These are phyloP conservation scores for Nigrospora oryzae DNA, from an alignment of 2,329 filamentous ascomycete species.

Conservation along the genomic window DNA sequence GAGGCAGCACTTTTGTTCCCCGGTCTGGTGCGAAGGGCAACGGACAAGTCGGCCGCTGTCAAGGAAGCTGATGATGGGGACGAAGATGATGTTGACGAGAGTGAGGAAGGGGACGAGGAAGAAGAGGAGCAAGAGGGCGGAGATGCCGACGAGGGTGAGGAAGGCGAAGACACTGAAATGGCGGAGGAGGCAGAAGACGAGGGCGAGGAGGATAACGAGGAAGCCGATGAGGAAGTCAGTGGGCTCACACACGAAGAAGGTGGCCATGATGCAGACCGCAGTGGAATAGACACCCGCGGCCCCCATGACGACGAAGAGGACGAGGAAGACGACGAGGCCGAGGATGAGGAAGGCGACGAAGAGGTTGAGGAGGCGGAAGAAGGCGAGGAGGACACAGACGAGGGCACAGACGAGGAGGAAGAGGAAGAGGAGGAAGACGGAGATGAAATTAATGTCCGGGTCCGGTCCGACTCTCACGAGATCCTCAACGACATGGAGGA, in stretches of 20 bases:
- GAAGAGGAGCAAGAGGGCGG: slow-evolving; percentile 10
- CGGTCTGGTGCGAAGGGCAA: slow-evolving; percentile 28
- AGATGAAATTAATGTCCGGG: slow-evolving; percentile 1
- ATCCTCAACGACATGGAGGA: slow-evolving; percentile 6
- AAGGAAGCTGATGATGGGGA: slow-evolving; percentile 3
- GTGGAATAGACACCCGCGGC: neutral
- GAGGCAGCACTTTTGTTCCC: slow-evolving; percentile 45
- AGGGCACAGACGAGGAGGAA: slow-evolving; percentile 6
- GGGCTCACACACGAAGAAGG: neutral
- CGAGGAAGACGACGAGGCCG: slow-evolving; percentile 4
- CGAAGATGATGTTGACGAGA: slow-evolving; percentile 10
- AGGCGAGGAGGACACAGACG: slow-evolving; percentile 7
- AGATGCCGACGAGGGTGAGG: slow-evolving; percentile 7
- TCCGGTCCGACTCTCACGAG: slow-evolving; percentile 1
- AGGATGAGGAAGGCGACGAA: slow-evolving; percentile 4
- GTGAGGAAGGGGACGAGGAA: slow-evolving; percentile 11
- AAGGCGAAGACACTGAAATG: slow-evolving; percentile 7
- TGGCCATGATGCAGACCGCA: neutral
- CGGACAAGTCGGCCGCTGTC: slow-evolving; percentile 10
- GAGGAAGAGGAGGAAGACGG: slow-evolving; percentile 9
- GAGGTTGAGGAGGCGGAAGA: slow-evolving; percentile 11
- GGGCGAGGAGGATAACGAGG: neutral
- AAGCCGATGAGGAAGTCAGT: slow-evolving; percentile 4
- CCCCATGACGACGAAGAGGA: slow-evolving; percentile 9
- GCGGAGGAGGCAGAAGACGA: slow-evolving; percentile 5